A percentile compares a stretch with the other conserved stretches of the same genome.
Conservation (phyloP, 257 asterid species). For the Eustoma russellianum region DNA sequence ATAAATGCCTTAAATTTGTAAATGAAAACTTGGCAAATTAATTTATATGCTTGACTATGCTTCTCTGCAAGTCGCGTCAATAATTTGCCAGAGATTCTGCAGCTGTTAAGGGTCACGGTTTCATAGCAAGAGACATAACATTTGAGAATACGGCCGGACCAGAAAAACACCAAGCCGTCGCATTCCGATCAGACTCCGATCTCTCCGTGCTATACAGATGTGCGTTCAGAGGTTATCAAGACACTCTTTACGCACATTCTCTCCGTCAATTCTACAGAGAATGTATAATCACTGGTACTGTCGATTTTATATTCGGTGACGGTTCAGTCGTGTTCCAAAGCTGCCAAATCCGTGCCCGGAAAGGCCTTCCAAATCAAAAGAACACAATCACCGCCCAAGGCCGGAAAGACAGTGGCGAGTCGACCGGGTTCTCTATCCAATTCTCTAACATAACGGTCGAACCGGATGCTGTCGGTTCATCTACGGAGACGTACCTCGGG, state of each 20-base stretch:
- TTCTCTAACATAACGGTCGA: conserved; percentile 38
- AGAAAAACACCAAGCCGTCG: conserved; percentile 51
- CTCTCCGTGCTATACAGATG: conserved; percentile 46
- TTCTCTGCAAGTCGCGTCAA: too few relatives aligned
- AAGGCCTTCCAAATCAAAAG: conserved; percentile 43
- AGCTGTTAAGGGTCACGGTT: conserved; percentile 54
- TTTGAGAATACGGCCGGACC: conserved; percentile 62
- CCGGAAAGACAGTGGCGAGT: conserved; percentile 21
- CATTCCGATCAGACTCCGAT: conserved; percentile 49
- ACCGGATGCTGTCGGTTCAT: conserved; percentile 20
- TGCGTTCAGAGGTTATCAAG: conserved; percentile 46
- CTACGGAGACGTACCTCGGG: conserved; percentile 42
- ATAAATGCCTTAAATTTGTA: too few relatives aligned
- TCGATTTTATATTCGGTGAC: conserved; percentile 52
- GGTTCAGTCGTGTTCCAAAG: conserved; percentile 40
- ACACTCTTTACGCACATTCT: conserved; percentile 45
- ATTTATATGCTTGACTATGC: too few relatives aligned
- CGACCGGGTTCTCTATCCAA: conserved; percentile 45
- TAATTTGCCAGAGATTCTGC: neutral
- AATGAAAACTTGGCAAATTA: too few relatives aligned
- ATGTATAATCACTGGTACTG: conserved; percentile 43
- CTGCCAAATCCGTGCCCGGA: conserved; percentile 29
- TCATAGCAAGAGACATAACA: conserved; percentile 50
- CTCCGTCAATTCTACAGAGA: conserved; percentile 50
- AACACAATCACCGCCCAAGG: conserved; percentile 62